phyloP scores from a whole-genome alignment of 257 asterid species.

The Gentiana macrophylla region DNA sequence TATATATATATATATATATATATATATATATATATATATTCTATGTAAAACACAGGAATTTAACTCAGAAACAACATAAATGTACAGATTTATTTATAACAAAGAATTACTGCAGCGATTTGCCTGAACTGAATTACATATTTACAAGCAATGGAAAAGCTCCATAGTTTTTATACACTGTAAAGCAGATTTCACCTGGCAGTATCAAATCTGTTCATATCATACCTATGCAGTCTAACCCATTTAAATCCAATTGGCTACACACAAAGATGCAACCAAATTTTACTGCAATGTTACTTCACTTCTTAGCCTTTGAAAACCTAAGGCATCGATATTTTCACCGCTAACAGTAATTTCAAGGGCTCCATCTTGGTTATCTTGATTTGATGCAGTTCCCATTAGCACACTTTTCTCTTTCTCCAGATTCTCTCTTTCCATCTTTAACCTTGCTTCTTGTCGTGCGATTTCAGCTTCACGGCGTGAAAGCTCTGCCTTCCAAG shows the following conservation, averaged over 20 bases:
- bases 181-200: no score
- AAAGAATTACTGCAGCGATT: no score
- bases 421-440: constrained; percentile 87
- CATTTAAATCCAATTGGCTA: neutral
- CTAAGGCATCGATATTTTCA: constrained; percentile 94
- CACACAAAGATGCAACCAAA: neutral
- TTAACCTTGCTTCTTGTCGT: constrained; percentile 89
- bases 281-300: constrained; percentile 7
- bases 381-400: constrained; percentile 99
- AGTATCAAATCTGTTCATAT: no score
- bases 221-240: neutral
- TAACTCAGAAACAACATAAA: no score
- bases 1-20: no score
- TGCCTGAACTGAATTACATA: no score
- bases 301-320: constrained; percentile 97
- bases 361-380: constrained; percentile 98
- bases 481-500: constrained; percentile 98
- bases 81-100: no score
- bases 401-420: constrained; percentile 96
- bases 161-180: no score
- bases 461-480: constrained; percentile 99
- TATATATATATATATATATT: no score
- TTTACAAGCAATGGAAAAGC: no score
- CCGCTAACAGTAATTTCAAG: constrained; percentile 97
- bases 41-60: no score